Evolutionary conservation across 495 filamentous ascomycete genomes (phyloP), one percentile per base, ranked within the genome.

Genomic region (Apiosordaria backusii): DNA sequence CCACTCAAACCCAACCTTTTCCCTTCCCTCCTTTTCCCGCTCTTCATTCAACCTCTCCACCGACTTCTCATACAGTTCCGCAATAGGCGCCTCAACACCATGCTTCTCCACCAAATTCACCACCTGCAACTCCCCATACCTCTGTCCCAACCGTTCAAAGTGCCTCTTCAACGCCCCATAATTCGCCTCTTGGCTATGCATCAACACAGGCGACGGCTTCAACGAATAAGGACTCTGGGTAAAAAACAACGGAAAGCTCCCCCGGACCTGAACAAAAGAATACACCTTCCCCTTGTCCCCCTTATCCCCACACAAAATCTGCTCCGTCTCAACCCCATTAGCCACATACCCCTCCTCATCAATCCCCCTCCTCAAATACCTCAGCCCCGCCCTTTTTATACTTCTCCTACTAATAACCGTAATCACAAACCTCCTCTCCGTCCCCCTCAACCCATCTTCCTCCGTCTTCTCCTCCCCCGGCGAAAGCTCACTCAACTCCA

Each of bases 321-420:
- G 94, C 74, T 97, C 95, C 3, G 93, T 93, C 78, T 98, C 94
- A 27, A 97, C 94, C 4, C 79, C 86, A 71, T 98, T 98, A n/a
- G 94, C 94, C 4, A 88, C 87, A 65, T 92, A 85, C 0, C 94
- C 95, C 24, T 90, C 83, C 61, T 97, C 91, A 73, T 98, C 92
- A 6, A 97, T 84, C 21, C 94, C 94, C 45, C 94, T 88, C n/a
- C 94, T 87, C 21, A 98, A 84, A 78, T 97, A 98, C 52, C 94
- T 86, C 27, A 98, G 80, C 19, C 94, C 94, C 7, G 94, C 91
- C 18, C 94, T 85, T 65, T 92, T 89, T 59, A 87, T 85, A 0
- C 92, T 96, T 27, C 94, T 83, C 40, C 94, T 83, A 23, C 95
- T 97, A 40, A 97, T 91, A 26, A 97, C 66, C 0, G 95, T 99